Evolutionary conservation across 2,329 filamentous ascomycete genomes (phyloP).

Genomic region (Westerdykella ornata): DNA sequence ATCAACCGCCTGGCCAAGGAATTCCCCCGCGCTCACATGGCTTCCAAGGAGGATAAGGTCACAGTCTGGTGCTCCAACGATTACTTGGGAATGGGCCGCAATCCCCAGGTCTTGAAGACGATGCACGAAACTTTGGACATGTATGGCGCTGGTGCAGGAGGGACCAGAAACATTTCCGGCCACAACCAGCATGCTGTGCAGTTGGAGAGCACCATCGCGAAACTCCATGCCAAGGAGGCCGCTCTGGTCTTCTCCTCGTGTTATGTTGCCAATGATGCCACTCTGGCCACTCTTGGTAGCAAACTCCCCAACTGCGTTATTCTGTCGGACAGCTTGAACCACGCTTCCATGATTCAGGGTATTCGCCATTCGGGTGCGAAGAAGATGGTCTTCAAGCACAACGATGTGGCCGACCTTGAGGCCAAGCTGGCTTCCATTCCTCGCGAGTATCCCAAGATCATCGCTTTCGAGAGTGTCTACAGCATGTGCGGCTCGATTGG

Average conservation of each 20-base stretch:
- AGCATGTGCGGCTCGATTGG: constrained; percentile 98
- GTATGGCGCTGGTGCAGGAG: constrained; percentile 91
- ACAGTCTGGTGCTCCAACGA: constrained; percentile 99
- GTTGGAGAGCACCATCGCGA: constrained; percentile 74
- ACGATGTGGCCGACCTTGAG: constrained; percentile 89
- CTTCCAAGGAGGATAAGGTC: constrained; percentile 72
- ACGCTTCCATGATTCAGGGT: constrained; percentile 98
- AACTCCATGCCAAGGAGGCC: constrained; percentile 83
- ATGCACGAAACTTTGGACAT: constrained; percentile 95
- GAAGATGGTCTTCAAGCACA: constrained; percentile 99
- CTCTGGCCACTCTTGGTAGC: constrained; percentile 90
- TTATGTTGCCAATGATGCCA: constrained; percentile 97
- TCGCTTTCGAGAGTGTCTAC: constrained; percentile 97
- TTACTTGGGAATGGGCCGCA: constrained; percentile 95
- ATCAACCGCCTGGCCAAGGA: constrained; percentile 97
- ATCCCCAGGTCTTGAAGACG: constrained; percentile 72
- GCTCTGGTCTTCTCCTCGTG: constrained; percentile 95
- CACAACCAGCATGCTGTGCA: constrained; percentile 92
- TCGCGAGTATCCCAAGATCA: constrained; percentile 84
- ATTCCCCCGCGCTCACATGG: constrained; percentile 91
- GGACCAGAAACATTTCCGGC: constrained; percentile 94
- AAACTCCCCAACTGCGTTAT: constrained; percentile 96
- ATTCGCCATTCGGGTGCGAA: constrained; percentile 95
- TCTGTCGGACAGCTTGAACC: constrained; percentile 93
- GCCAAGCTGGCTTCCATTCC: constrained; percentile 85